Conservation (phyloP, 192 early-diverging fungal species). For the Backusella tuberculispora region DNA sequence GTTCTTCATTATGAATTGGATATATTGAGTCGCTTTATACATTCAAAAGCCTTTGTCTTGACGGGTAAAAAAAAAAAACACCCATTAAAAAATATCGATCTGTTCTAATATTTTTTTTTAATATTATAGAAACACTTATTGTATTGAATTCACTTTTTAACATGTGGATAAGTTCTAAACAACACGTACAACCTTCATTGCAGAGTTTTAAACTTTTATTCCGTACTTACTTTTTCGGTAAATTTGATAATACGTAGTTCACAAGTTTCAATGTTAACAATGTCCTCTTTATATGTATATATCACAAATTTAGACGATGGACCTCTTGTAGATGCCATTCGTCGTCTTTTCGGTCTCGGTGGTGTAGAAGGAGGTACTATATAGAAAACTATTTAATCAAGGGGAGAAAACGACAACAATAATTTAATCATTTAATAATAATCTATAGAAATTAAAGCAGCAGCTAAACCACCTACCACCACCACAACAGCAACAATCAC, state of each 20-base stretch:
- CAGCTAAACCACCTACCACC: background rate
- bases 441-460: too few relatives aligned
- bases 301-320: background rate
- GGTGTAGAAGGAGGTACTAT: background rate
- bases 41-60: background rate
- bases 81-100: background rate
- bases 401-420: too few relatives aligned
- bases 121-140: background rate
- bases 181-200: slow-evolving; percentile 6
- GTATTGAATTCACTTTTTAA: background rate
- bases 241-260: background rate
- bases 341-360: background rate
- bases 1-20: background rate
- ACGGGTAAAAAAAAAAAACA: background rate
- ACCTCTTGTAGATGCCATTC: background rate
- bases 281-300: background rate
- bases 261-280: background rate
- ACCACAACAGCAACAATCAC: background rate
- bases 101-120: background rate
- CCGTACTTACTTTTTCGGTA: background rate
- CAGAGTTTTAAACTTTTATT: background rate
- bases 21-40: background rate
- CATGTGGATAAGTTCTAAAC: slow-evolving; percentile 3
- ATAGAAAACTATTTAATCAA: too few relatives aligned
- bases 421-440: too few relatives aligned